A percentile compares a stretch with the other conserved stretches of the same genome.
Conservation (phyloP, 1,284 basidiomycete genomes). For the Heterobasidion annosum region DNA sequence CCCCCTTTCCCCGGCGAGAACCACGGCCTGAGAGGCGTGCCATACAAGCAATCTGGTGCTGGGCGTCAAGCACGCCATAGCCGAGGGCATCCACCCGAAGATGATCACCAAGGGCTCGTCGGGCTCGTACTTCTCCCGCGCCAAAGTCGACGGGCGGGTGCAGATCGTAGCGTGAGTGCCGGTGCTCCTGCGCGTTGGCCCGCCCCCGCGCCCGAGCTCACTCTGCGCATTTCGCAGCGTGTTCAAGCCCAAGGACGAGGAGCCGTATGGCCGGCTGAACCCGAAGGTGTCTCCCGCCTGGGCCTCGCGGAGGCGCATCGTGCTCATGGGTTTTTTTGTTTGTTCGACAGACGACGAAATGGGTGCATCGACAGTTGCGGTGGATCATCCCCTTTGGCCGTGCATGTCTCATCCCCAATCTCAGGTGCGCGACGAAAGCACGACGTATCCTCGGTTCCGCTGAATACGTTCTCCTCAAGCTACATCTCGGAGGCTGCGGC, state of each 20-base stretch:
- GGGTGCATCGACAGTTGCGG: constrained; percentile 79
- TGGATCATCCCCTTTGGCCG: constrained; percentile 84
- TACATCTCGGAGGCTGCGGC: constrained; percentile 79
- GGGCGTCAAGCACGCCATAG: constrained; percentile 61
- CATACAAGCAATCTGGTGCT: constrained; percentile 41
- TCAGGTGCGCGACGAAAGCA: constrained; percentile 40
- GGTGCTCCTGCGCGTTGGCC: neutral
- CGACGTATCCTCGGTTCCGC: neutral
- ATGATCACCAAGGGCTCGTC: constrained; percentile 84
- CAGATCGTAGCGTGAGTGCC: constrained; percentile 68
- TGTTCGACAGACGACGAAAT: constrained; percentile 68
- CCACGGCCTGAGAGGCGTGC: constrained; percentile 3
- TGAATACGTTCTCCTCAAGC: constrained; percentile 19
- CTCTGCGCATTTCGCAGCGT: constrained; percentile 36
- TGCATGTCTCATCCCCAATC: constrained; percentile 77
- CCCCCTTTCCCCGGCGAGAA: neutral
- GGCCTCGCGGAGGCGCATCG: neutral
- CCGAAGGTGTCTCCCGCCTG: constrained; percentile 47
- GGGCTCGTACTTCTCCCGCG: constrained; percentile 81
- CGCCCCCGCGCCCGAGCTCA: neutral
- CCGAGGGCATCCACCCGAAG: constrained; percentile 75
- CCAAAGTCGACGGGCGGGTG: constrained; percentile 59
- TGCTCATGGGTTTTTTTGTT: neutral
- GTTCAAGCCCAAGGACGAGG: constrained; percentile 88
- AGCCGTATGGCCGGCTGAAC: constrained; percentile 77